Base-by-base conservation (phyloP, 148 eudicot species). In the Arctostaphylos glauca region DNA sequence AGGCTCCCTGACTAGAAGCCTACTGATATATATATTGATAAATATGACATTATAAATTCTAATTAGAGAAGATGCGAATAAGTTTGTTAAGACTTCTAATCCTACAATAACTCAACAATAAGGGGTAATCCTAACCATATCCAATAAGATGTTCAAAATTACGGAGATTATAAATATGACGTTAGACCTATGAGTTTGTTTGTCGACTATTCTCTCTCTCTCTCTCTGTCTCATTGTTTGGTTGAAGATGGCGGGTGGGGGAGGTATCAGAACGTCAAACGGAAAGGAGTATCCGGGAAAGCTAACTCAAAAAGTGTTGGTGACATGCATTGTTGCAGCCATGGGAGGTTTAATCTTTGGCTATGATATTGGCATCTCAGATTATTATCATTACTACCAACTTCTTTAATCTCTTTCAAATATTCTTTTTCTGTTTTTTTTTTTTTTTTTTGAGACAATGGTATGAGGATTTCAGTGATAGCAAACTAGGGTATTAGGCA, bases 291-390 rank as follows among this genome's bases (percentile, higher is more conserved):
- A 84, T 58, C 83, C 82, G 3, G 89, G 89, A 14, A 73, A 80
- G 4, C 79, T 87, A 5, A 87, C 89, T 9, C 2, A 15, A 2
- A 66, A 79, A 41, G 87, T 87, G 3, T 18, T 85, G 2, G 54
- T 82, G 5, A 87, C 85, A 60, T 87, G 89, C 64, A 38, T 85
- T 23, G 79, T 87, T n/a, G 89, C 89, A 8, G 83, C 87, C 43
- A 66, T 47, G 68, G 88, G 91, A 2, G 91, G 91, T 9, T 71
- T 89, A 25, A 89, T 89, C n/a, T 89, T 89, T 13, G 91, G 91
- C n/a, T 89, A 89, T 62, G 91, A 87, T 55, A 87, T 89, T 56
- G 91, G 91, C 21, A 89, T 89, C 12, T 80, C 88, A 70, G 86
- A 86, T 83, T 12, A 23, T 2, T 5, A 46, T 16, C 19, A 1